Percentiles rank a stretch among this genome's conserved stretches.
Evolutionary conservation across 2,329 filamentous ascomycete species (phyloP).

Genomic region (Pseudogymnoascus sp.): DNA sequence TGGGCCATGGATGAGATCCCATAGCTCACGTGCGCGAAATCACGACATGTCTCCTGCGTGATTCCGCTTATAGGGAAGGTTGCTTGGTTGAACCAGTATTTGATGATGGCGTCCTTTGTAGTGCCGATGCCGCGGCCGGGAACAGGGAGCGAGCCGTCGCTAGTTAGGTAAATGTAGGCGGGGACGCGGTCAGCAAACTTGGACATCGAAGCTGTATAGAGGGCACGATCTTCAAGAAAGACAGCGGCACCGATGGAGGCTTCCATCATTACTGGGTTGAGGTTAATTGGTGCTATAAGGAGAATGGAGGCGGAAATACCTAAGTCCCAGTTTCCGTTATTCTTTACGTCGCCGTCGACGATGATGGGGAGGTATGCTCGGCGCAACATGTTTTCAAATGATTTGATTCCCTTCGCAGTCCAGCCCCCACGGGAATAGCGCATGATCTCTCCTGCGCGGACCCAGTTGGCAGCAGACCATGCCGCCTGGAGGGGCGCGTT

Average conservation of each 20-base stretch:
- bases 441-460: conserved; percentile 24
- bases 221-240: conserved; percentile 20
- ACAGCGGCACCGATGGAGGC: conserved; percentile 21
- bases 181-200: conserved; percentile 22
- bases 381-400: conserved; percentile 22
- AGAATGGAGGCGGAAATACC: conserved; percentile 13
- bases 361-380: conserved; percentile 23
- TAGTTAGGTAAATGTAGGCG: conserved; percentile 22
- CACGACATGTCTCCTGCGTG: conserved; percentile 26
- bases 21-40: conserved; percentile 24
- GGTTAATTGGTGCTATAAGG: not conserved
- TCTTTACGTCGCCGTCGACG: conserved; percentile 15
- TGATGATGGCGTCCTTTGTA: conserved; percentile 8
- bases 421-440: conserved; percentile 21
- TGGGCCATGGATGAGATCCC: conserved; percentile 23
- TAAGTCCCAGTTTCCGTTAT: conserved; percentile 24
- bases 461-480: conserved; percentile 25
- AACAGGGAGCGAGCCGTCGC: conserved; percentile 19
- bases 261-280: conserved; percentile 21
- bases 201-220: conserved; percentile 21
- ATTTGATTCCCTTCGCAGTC: conserved; percentile 16
- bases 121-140: conserved; percentile 10
- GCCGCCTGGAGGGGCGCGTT: conserved; percentile 25
- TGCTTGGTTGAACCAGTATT: conserved; percentile 14
- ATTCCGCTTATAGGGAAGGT: conserved; percentile 14